Evolutionary conservation across 2,329 filamentous ascomycete genomes (phyloP).

Genomic region (Aspergillus fructus): DNA sequence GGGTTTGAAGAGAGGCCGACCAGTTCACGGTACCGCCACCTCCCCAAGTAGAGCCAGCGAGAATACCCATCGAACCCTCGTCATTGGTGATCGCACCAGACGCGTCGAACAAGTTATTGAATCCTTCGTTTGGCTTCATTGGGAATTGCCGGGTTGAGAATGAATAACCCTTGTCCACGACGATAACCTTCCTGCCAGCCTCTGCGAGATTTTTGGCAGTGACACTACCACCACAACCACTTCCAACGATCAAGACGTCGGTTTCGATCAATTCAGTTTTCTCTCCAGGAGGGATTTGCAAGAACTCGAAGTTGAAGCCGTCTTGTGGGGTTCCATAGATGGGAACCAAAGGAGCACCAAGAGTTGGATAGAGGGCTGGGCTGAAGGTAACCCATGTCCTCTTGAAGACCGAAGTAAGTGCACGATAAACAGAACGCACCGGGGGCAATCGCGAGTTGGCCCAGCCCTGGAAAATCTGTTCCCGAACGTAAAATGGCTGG

Average conservation of each 20-base stretch:
- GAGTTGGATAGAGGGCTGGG: conserved; percentile 48
- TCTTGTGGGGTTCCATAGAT: conserved; percentile 52
- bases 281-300: conserved; percentile 55
- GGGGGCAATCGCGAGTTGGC: conserved; percentile 52
- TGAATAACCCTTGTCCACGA: conserved; percentile 80
- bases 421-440: conserved; percentile 51
- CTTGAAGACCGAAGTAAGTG: conserved; percentile 51
- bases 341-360: conserved; percentile 57
- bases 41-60: conserved; percentile 74
- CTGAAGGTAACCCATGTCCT: conserved; percentile 55
- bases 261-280: conserved; percentile 65
- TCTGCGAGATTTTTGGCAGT: conserved; percentile 77
- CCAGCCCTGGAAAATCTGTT: conserved; percentile 56
- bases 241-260: conserved; percentile 83
- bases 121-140: conserved; percentile 64
- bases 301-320: conserved; percentile 56
- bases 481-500: conserved; percentile 55
- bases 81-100: conserved; percentile 59
- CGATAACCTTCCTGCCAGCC: conserved; percentile 71
- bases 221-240: conserved; percentile 81
- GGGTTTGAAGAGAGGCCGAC: conserved; percentile 67
- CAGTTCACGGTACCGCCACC: conserved; percentile 89
- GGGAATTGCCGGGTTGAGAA: conserved; percentile 71
- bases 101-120: conserved; percentile 67
- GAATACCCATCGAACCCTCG: conserved; percentile 58